phyloP scores from a whole-genome alignment of 2,329 filamentous ascomycete genomes.

The Scorias spongiosa region DNA sequence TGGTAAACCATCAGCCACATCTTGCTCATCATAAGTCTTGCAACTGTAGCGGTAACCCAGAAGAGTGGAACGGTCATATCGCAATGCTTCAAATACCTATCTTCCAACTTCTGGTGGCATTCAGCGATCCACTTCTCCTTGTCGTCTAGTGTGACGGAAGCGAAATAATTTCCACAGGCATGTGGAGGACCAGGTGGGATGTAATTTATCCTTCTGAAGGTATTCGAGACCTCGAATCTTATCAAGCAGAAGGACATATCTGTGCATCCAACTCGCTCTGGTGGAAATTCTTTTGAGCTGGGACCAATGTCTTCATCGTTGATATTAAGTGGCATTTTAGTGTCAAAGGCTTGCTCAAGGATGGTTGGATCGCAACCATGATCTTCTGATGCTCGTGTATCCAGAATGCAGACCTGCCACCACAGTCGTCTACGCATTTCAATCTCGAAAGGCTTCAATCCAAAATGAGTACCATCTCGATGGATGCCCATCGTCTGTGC shows the following conservation, averaged over 20 bases:
- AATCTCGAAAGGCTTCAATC: slow-evolving; percentile 42
- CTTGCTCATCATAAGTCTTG: slow-evolving; percentile 59
- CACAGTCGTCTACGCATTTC: slow-evolving; percentile 27
- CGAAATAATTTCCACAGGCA: slow-evolving; percentile 27
- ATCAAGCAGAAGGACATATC: slow-evolving; percentile 42
- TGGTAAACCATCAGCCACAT: slow-evolving; percentile 67
- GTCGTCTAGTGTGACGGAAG: slow-evolving; percentile 28
- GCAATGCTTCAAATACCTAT: slow-evolving; percentile 34
- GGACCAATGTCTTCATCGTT: slow-evolving; percentile 39
- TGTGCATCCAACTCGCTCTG: slow-evolving; percentile 37
- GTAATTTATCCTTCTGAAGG: slow-evolving; percentile 31
- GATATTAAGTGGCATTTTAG: slow-evolving; percentile 41
- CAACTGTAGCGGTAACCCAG: slow-evolving; percentile 54
- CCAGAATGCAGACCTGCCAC: slow-evolving; percentile 33
- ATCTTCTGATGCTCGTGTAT: slow-evolving; percentile 46
- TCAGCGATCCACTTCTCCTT: slow-evolving; percentile 37
- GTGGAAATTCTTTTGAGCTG: slow-evolving; percentile 32
- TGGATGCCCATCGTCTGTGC: slow-evolving; percentile 46
- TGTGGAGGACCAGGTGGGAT: slow-evolving; percentile 27
- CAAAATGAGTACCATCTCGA: slow-evolving; percentile 40
- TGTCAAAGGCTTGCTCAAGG: slow-evolving; percentile 43
- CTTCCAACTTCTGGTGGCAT: slow-evolving; percentile 31
- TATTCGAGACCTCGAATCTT: slow-evolving; percentile 36
- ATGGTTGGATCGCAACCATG: slow-evolving; percentile 49
- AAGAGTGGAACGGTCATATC: slow-evolving; percentile 45